Base-by-base conservation (phyloP, 257 asterid species). In the Solanum rostratum region DNA sequence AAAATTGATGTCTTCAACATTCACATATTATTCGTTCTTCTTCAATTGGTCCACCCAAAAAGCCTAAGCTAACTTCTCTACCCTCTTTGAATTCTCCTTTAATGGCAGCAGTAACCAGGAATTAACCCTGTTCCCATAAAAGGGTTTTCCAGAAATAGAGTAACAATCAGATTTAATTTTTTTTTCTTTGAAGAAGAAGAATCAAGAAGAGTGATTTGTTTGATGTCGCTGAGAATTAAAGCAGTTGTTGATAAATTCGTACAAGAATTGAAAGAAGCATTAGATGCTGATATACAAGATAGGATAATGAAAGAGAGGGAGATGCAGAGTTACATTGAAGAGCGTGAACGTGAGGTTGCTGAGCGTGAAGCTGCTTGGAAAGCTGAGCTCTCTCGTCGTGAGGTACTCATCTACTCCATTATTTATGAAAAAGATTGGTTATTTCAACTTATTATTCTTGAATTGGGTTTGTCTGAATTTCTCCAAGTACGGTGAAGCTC, bases 331-430 rank as follows among this genome's bases (percentile, higher is more conserved):
- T 96, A 96, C 88, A 96, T 96, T 4, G 98, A 93, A 86, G 98
- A 96, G 84, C 95, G 99, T 5, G 98, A 96, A 82, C 98, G 99
- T 5, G 98, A 96, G 90, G 99, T 96, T 65, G 98, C 99, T 7
- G 99, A 96, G 86, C 97, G 99, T 0, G 99, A 96, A 92, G 98
- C 98, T 46, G 99, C 99, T 66, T 96, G 99, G 99, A 96, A 96
- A 90, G 99, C 98, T 4, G 97, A 96, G 76, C 98, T 96, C 85
- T 95, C 99, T 83, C 98, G 99, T 73, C 99, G 99, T 50, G 98
- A 95, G 98, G 99, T 93, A 50, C 19, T 1, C 73, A 45, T 4
- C 57, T 20, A 15, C 59, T n/a, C 33, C 86, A 69, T 29, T 57
- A 49, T 12, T 85, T 12, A 55, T 65, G 19, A 10, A 19, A 20